These are phyloP conservation scores for Xylariaceae sp. DNA, from an alignment of 2,329 filamentous ascomycete genomes.

Conservation along the genomic window DNA sequence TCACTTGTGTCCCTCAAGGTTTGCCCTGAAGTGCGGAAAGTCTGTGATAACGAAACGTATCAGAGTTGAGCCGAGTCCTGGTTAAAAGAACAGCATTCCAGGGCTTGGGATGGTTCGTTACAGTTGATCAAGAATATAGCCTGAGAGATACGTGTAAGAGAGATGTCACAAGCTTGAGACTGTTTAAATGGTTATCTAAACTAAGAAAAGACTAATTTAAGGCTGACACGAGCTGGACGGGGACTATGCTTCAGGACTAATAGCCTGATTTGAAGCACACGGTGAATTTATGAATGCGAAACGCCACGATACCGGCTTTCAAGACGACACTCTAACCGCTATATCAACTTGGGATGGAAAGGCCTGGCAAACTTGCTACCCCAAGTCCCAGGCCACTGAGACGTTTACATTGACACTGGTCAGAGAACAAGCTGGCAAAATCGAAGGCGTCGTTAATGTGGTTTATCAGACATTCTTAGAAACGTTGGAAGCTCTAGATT, in stretches of 20 bases:
- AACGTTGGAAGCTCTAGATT: background rate
- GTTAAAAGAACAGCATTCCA: background rate
- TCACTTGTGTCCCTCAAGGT: background rate
- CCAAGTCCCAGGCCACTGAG: conserved; percentile 3
- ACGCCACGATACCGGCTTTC: background rate
- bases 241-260: background rate
- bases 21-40: background rate
- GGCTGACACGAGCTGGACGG: background rate
- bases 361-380: background rate
- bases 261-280: background rate
- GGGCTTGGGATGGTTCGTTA: background rate
- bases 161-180: background rate
- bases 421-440: background rate
- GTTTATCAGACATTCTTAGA: background rate
- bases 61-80: background rate
- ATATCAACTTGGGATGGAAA: background rate
- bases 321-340: background rate
- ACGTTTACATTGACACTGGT: background rate
- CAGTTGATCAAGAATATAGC: background rate
- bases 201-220: background rate
- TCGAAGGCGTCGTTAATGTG: conserved; percentile 3
- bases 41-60: background rate
- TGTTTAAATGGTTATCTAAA: background rate
- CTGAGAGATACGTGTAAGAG: background rate
- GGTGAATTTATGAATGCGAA: background rate